Conservation (phyloP, 306 rosid species). For the Fragaria iinumae region DNA sequence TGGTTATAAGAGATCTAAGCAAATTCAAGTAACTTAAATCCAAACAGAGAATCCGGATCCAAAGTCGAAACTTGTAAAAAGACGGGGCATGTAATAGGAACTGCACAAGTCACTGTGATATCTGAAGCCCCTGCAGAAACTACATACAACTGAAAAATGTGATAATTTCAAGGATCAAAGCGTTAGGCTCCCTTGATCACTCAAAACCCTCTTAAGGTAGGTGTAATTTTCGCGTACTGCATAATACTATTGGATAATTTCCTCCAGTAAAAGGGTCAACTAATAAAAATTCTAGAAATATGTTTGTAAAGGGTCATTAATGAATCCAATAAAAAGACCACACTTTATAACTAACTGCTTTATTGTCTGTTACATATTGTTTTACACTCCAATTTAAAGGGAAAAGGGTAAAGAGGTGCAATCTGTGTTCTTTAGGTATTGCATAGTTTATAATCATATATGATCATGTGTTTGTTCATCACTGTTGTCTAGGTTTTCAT, state of each 20-base stretch:
- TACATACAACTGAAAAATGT: neutral
- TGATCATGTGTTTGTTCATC: constrained; percentile 55
- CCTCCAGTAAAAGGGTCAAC: neutral
- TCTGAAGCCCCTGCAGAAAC: neutral
- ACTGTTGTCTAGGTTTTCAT: constrained; percentile 27
- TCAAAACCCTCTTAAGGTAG: neutral
- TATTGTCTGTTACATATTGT: constrained; percentile 48
- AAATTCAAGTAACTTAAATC: too few species aligned
- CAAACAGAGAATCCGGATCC: too few species aligned
- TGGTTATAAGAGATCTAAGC: too few species aligned
- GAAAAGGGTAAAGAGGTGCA: constrained; percentile 27
- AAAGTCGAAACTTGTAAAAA: neutral
- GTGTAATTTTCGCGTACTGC: neutral
- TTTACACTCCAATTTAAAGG: constrained; percentile 53
- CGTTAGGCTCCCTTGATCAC: neutral
- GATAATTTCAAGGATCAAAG: neutral
- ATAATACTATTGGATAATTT: neutral
- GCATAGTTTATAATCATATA: constrained; percentile 30
- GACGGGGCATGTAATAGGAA: neutral
- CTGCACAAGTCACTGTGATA: neutral
- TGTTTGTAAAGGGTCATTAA: neutral
- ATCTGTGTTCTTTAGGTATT: constrained; percentile 37
- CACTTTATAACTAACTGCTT: constrained; percentile 28
- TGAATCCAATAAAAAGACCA: constrained; percentile 3
- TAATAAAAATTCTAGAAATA: neutral